Evolutionary conservation across 805 yeast species (phyloP).

Genomic region (Kodamaea fukazawae): DNA sequence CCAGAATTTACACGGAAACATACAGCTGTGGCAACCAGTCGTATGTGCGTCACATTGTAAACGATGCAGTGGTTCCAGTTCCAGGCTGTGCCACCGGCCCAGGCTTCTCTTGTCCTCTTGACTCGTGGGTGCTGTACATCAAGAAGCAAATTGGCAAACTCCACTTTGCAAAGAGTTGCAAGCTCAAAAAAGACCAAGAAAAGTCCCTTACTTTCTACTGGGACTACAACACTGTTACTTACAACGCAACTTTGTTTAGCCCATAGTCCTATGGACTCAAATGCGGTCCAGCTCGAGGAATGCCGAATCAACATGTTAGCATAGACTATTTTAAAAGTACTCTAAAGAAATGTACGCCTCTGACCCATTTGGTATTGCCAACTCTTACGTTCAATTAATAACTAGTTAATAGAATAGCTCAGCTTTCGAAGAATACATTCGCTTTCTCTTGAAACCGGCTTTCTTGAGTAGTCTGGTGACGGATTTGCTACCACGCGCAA

Average conservation of each 20-base stretch:
- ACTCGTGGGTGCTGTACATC: conserved; percentile 30
- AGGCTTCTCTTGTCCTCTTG: conserved; percentile 39
- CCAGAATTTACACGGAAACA: conserved; percentile 35
- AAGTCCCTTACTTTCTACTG: conserved; percentile 37
- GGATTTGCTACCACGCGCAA: no score
- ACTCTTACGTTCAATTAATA: no score
- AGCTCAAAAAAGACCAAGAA: conserved; percentile 20
- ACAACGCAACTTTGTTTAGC: conserved; percentile 18
- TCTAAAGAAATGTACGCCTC: no score
- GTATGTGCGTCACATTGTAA: conserved; percentile 36
- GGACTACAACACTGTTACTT: conserved; percentile 30
- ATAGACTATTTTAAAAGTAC: no score
- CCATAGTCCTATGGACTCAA: no score
- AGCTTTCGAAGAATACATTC: no score
- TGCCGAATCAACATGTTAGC: no score
- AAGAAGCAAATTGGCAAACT: conserved; percentile 24
- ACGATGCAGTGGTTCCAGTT: conserved; percentile 39
- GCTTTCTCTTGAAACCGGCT: no score
- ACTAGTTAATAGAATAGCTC: no score
- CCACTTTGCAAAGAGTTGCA: conserved; percentile 28
- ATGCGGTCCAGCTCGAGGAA: no score
- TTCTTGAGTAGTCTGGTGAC: no score
- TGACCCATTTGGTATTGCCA: no score
- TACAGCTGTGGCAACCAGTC: conserved; percentile 28
- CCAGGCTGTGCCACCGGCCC: conserved; percentile 35